These are phyloP conservation scores for Ceratocystis destructans DNA, from an alignment of 2,329 filamentous ascomycete genomes.

Conservation along the genomic window DNA sequence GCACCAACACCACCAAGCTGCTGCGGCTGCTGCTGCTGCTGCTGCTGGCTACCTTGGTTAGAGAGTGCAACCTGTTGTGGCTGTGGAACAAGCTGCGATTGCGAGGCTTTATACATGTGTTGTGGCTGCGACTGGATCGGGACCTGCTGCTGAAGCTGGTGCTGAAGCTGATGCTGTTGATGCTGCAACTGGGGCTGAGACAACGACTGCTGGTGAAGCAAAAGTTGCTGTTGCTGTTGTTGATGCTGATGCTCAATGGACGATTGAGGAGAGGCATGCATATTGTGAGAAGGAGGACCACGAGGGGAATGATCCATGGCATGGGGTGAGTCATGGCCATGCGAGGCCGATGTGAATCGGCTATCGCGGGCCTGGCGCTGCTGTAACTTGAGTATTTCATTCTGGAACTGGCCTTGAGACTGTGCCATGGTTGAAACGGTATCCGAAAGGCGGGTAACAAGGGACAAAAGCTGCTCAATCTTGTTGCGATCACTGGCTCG, in stretches of 20 bases:
- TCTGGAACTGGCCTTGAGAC: constrained; percentile 55
- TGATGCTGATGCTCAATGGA: constrained; percentile 26
- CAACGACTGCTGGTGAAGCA: constrained; percentile 30
- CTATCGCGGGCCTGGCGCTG: constrained; percentile 19
- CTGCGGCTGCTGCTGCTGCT: background rate
- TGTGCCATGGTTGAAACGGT: constrained; percentile 57
- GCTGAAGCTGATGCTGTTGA: constrained; percentile 27
- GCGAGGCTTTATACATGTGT: constrained; percentile 20
- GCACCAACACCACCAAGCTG: background rate
- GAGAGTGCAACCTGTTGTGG: constrained; percentile 20
- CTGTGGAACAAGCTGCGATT: constrained; percentile 21
- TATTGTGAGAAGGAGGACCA: constrained; percentile 20
- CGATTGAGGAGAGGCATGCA: constrained; percentile 19
- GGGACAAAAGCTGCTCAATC: constrained; percentile 56
- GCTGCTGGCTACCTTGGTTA: constrained; percentile 22
- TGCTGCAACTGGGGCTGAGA: constrained; percentile 51
- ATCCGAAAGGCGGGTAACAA: constrained; percentile 52
- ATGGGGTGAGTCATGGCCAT: constrained; percentile 18
- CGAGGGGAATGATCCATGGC: constrained; percentile 19
- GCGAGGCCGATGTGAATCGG: constrained; percentile 17
- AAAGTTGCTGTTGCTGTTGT: constrained; percentile 23
- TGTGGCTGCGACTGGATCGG: constrained; percentile 18
- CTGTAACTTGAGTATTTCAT: constrained; percentile 45
- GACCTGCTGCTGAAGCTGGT: constrained; percentile 35
- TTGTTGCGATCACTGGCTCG: constrained; percentile 43